Conservation (phyloP, 1,139 yeast genomes). For the Yamadazyma triangularis region DNA sequence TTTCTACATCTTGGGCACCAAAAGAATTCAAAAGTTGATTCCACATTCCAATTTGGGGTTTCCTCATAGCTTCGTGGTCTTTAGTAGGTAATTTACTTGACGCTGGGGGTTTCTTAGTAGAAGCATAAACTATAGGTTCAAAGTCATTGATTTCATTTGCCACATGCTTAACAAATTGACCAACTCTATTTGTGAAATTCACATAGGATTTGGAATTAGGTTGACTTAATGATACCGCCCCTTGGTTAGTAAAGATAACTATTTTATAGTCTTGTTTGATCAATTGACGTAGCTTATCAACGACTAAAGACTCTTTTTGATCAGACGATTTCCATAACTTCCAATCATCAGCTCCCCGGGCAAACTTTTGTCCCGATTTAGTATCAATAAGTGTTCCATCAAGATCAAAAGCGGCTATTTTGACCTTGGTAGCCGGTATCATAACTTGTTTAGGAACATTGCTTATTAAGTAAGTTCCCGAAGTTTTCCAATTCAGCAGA, state of each 20-base stretch:
- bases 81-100: constrained; percentile 26
- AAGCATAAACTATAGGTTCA: constrained; percentile 56
- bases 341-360: constrained; percentile 66
- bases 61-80: constrained; percentile 49
- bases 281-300: constrained; percentile 21
- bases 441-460: constrained; percentile 30
- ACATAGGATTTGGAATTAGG: constrained; percentile 47
- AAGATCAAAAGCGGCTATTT: constrained; percentile 69
- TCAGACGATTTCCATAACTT: constrained; percentile 42
- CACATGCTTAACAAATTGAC: constrained; percentile 23
- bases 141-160: constrained; percentile 15
- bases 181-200: constrained; percentile 43
- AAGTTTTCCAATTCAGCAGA: constrained; percentile 22
- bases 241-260: constrained; percentile 86
- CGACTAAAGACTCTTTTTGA: constrained; percentile 15
- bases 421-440: too few species aligned
- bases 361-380: constrained; percentile 52
- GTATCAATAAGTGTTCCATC: constrained; percentile 69
- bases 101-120: constrained; percentile 46
- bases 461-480: constrained; percentile 32
- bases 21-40: constrained; percentile 39
- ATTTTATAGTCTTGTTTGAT: constrained; percentile 30
- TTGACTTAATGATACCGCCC: constrained; percentile 44
- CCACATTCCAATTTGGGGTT: constrained; percentile 79
- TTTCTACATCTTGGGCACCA: too few species aligned